A percentile compares a stretch with the other conserved stretches of the same genome.
Conservation (phyloP, 2,329 filamentous ascomycete genomes). For the Beauveria caledonica region DNA sequence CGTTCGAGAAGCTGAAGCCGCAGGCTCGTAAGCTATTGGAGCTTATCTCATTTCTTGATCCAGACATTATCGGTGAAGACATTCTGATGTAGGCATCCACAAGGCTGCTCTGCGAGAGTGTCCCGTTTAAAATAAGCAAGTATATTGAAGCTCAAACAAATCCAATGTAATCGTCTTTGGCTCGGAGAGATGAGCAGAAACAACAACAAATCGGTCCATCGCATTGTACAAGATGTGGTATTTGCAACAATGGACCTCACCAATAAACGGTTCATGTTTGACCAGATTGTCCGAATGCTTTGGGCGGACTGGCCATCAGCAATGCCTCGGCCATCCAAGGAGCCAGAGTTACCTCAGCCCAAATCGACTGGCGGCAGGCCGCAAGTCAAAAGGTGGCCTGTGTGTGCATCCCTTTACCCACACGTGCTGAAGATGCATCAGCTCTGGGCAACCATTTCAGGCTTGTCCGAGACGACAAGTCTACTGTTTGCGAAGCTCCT, state of each 20-base stretch:
- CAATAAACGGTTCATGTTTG: neutral
- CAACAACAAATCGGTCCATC: slow-evolving; percentile 7
- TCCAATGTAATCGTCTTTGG: slow-evolving; percentile 6
- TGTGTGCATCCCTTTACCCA: slow-evolving; percentile 5
- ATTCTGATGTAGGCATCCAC: neutral
- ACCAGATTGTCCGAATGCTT: neutral
- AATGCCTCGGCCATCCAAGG: slow-evolving; percentile 2
- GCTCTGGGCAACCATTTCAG: neutral
- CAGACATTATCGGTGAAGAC: slow-evolving; percentile 5
- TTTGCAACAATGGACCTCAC: slow-evolving; percentile 1
- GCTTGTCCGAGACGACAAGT: neutral
- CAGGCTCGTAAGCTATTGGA: slow-evolving; percentile 3
- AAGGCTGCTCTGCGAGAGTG: neutral
- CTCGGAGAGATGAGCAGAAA: slow-evolving; percentile 6
- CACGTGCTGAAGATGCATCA: slow-evolving; percentile 6
- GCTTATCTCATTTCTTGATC: slow-evolving; percentile 8
- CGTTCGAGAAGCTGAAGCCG: slow-evolving; percentile 6
- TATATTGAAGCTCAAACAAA: slow-evolving; percentile 4
- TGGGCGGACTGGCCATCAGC: slow-evolving; percentile 10
- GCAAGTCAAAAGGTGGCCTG: slow-evolving; percentile 5
- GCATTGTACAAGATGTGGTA: slow-evolving; percentile 10
- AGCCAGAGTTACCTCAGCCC: slow-evolving; percentile 9
- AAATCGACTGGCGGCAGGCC: neutral
- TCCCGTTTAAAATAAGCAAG: slow-evolving; percentile 1
- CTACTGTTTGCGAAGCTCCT: neutral